Percentiles rank a stretch among this genome's conserved stretches.
Evolutionary conservation across 768 basidiomycete genomes (phyloP).

Genomic region (Hericium rajendrae): DNA sequence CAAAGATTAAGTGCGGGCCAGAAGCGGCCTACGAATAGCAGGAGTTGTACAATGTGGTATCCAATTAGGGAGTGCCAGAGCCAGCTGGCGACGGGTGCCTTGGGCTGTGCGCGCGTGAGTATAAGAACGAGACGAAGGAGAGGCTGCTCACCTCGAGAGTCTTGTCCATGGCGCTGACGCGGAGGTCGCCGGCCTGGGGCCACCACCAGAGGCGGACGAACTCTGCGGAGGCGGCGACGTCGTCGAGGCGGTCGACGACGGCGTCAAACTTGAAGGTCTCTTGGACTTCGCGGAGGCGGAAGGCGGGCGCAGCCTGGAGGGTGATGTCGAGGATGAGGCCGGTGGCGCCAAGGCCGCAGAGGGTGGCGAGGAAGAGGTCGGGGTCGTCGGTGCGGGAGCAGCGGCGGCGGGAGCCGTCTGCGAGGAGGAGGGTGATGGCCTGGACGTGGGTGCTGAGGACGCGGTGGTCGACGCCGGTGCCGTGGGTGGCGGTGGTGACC

Average conservation of each 20-base stretch:
- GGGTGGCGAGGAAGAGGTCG: conserved; percentile 81
- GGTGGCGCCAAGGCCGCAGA: conserved; percentile 87
- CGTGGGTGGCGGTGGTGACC: conserved; percentile 92
- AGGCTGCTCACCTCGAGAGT: conserved; percentile 58
- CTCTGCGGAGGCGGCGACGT: conserved; percentile 54
- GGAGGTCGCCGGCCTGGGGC: conserved; percentile 64
- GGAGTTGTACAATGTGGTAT: conserved; percentile 72
- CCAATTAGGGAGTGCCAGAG: conserved; percentile 65
- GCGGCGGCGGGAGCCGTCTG: conserved; percentile 58
- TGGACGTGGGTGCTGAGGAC: conserved; percentile 78
- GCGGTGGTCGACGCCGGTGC: conserved; percentile 70
- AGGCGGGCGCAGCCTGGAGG: conserved; percentile 73
- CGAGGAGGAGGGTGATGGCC: conserved; percentile 65
- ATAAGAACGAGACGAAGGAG: background rate
- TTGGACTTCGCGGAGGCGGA: conserved; percentile 68
- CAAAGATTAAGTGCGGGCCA: conserved; percentile 51
- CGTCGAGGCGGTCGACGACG: conserved; percentile 47
- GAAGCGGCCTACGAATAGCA: conserved; percentile 71
- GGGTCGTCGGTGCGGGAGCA: conserved; percentile 54
- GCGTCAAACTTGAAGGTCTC: conserved; percentile 52
- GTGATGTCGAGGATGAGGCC: conserved; percentile 77
- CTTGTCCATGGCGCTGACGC: conserved; percentile 66
- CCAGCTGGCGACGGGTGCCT: conserved; percentile 45
- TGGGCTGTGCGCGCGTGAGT: conserved; percentile 31
- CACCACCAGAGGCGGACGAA: conserved; percentile 97